Evolutionary conservation across 106 monocot species (phyloP), one percentile per base, ranked within the genome.

Genomic region (Acanthochlamys bracteata): DNA sequence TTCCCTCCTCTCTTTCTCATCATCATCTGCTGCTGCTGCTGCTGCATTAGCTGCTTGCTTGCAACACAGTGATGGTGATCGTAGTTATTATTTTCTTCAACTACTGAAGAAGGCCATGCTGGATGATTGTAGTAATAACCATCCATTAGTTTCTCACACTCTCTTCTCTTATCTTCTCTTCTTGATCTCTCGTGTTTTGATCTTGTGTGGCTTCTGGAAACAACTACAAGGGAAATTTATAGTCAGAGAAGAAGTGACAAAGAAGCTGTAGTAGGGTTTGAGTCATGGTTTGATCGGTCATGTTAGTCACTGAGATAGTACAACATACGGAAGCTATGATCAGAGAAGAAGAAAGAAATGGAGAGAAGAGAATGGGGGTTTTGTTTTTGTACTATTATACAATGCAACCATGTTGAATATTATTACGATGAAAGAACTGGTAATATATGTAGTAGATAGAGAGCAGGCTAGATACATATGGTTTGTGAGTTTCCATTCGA

Each of bases 191-290:
- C 4, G 6, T 33, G 33, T 33, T n/a, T 33, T 33, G 33, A 6
- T 33, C 12, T 12, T 24, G 24, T 46, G 10, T 21, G 20, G 13
- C 8, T 51, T 51, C 51, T 51, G 51, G 33, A 3, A 33, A 33
- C 33, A 33, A 33, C 33, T 33, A 3, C 33, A 51, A 17, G 10
- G 66, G 55, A 52, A 26, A 25, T 56, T 33, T 54, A 41, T 39
- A 41, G 33, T 16, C 20, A 40, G 14, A 15, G 19, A 7, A 40
- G 40, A 41, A 10, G 33, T n/a, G 39, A n/a, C 14, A 39, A 20
- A 61, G 39, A 41, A 41, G 61, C 15, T 40, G 61, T 61, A 40
- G 7, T 16, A 61, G 61, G 33, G 15, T 61, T 61, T 40, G 61
- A 40, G 24, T 59, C 25, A 59, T 21, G 59, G 59, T 59, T 59